Base-by-base conservation (phyloP, 768 basidiomycete species). In the Boletus eberwhitei region DNA sequence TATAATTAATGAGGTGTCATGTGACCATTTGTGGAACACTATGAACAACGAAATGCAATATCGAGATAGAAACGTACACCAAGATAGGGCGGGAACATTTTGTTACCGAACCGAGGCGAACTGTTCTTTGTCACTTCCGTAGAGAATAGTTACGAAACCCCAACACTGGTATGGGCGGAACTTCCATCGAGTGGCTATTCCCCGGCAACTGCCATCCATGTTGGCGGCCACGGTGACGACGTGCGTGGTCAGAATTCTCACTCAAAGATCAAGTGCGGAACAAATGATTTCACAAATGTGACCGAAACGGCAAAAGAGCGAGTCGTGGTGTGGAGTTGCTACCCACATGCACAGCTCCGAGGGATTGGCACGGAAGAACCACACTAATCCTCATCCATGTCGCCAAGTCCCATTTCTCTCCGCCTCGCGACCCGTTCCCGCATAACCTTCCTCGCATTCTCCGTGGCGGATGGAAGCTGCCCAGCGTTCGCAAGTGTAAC, bases 401-500 rank as follows among this genome's bases (percentile, higher is more conserved):
- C 62, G n/a, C 60, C 59, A 57, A 75, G 70, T 2, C 75, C 75
- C 66, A 70, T 72, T 50, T 69, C 70, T 66, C 73, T 73, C 50
- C 67, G 67, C 59, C 72, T 75, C 47, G 72, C 74, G 32, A 74
- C 59, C n/a, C 75, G 73, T 53, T 75, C 74, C 60, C 70, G 72
- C 73, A 81, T 75, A 32, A 70, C 66, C 55, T 68, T 72, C 61
- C 74, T 74, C 29, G 81, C 79, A 19, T 66, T 69, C 26, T 74
- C 74, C 24, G 79, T 76, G 1, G 80, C 85, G 3, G 75, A 67
- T 21, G 80, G 75, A 31, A 93, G 73, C 55, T 76, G 79, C 4
- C 85, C 87, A 8, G 79, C 79, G 66, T 87, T 88, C 11, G 90
- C 91, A 21, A 95, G 76, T 12, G 82, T 85, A 19, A 81, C 69